Conservation (phyloP, 1,139 yeast species). For the Yamadazyma conglobata region DNA sequence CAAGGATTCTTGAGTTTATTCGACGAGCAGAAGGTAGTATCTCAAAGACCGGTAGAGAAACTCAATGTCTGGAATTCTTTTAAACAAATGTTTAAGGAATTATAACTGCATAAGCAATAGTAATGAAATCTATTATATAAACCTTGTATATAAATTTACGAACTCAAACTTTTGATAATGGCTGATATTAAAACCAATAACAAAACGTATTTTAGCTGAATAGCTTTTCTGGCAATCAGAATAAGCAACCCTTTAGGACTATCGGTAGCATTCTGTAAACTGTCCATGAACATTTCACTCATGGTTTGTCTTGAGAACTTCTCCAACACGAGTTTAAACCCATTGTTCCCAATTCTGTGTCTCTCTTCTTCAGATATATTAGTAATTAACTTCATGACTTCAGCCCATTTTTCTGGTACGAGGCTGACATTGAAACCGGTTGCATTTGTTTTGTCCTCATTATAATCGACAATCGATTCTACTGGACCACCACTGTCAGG, state of each 20-base stretch:
- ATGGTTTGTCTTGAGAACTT: slow-evolving; percentile 61
- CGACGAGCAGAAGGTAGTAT: slow-evolving; percentile 13
- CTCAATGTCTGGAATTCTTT: slow-evolving; percentile 33
- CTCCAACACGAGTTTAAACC: slow-evolving; percentile 47
- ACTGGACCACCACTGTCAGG: slow-evolving; percentile 90
- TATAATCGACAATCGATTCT: slow-evolving; percentile 63
- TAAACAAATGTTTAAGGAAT: slow-evolving; percentile 27
- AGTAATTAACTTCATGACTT: slow-evolving; percentile 34
- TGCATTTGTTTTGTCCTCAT: slow-evolving; percentile 37
- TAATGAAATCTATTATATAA: too few species aligned
- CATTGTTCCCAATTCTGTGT: slow-evolving; percentile 43
- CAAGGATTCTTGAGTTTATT: slow-evolving; percentile 16
- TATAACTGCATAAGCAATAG: not conserved
- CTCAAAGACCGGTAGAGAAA: slow-evolving; percentile 21
- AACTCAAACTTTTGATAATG: too few species aligned
- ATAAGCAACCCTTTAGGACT: slow-evolving; percentile 15
- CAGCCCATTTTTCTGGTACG: slow-evolving; percentile 60
- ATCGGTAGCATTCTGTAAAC: slow-evolving; percentile 14
- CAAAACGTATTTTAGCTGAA: slow-evolving; percentile 2
- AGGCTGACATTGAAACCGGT: slow-evolving; percentile 77
- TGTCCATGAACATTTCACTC: slow-evolving; percentile 47
- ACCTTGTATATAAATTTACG: too few species aligned
- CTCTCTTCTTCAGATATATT: slow-evolving; percentile 19
- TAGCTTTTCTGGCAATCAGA: slow-evolving; percentile 4
- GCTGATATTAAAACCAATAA: slow-evolving; percentile 7